These are phyloP conservation scores for Aspergillus haitiensis DNA, from an alignment of 495 filamentous ascomycete species.

Conservation along the genomic window DNA sequence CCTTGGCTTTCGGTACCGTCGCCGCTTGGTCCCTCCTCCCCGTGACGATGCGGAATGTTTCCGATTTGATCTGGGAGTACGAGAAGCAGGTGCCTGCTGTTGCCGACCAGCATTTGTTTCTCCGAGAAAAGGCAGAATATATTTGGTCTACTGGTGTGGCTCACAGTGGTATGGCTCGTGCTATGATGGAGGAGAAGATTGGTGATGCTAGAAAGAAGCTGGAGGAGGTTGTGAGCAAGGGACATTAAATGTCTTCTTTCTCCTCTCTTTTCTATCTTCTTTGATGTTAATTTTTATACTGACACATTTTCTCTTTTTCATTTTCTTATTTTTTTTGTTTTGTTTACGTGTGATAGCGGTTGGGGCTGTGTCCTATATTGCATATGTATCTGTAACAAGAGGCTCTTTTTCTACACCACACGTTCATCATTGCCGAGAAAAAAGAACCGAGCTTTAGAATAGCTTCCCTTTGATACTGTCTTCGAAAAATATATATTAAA, in stretches of 20 bases:
- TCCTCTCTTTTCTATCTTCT: conserved; percentile 3
- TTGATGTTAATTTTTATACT: conserved; percentile 4
- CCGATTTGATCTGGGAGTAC: conserved; percentile 79
- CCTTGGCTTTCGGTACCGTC: conserved; percentile 67
- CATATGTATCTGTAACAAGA: conserved; percentile 29
- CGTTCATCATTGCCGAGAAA: not conserved
- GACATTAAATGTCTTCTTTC: conserved; percentile 46
- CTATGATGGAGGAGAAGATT: conserved; percentile 77
- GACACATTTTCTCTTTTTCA: conserved; percentile 10
- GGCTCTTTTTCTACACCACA: conserved; percentile 1
- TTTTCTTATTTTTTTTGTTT: conserved; percentile 13
- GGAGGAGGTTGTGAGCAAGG: conserved; percentile 89
- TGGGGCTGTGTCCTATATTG: conserved; percentile 21
- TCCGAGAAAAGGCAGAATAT: conserved; percentile 65
- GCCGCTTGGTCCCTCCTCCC: conserved; percentile 75
- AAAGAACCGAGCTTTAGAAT: conserved; percentile 11
- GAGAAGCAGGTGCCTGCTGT: conserved; percentile 82
- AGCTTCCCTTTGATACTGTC: conserved; percentile 10
- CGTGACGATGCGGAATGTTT: conserved; percentile 80
- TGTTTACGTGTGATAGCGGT: conserved; percentile 20
- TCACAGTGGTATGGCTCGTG: conserved; percentile 66
- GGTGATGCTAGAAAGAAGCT: conserved; percentile 67
- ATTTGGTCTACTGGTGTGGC: conserved; percentile 68
- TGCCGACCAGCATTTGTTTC: conserved; percentile 69
- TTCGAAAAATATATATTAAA: not conserved